phyloP scores from a whole-genome alignment of 164 flowering plant genomes.

The Sedum album region DNA sequence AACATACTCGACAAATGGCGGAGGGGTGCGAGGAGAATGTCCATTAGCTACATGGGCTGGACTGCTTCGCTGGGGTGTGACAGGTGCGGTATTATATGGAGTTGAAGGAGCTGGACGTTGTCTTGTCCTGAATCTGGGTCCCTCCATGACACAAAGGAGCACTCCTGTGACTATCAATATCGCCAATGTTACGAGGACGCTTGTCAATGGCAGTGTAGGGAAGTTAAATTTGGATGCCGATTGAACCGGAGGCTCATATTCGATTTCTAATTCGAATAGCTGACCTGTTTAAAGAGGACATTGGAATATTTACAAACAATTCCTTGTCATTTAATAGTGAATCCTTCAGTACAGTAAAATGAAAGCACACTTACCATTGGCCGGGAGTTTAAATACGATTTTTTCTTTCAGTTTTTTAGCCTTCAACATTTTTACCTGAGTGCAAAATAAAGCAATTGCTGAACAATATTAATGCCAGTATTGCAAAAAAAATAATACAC shows the following conservation, averaged over 20 bases:
- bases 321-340: neutral
- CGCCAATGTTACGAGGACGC: conserved; percentile 17
- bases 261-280: conserved; percentile 47
- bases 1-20: conserved; percentile 75
- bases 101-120: conserved; percentile 19
- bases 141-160: conserved; percentile 23
- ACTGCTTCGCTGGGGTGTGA: conserved; percentile 40
- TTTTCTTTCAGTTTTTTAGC: conserved; percentile 43
- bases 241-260: conserved; percentile 37
- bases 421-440: conserved; percentile 44
- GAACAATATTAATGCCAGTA: neutral
- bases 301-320: neutral
- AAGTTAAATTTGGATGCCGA: conserved; percentile 5
- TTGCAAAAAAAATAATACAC: neutral
- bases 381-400: conserved; percentile 54
- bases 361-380: conserved; percentile 41
- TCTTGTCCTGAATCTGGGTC: conserved; percentile 20
- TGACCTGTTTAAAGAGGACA: conserved; percentile 42
- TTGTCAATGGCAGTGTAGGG: conserved; percentile 18
- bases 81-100: conserved; percentile 26
- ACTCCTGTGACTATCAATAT: conserved; percentile 19
- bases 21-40: conserved; percentile 72
- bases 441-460: neutral
- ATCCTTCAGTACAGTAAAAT: neutral
- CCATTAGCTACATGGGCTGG: conserved; percentile 22